A percentile compares a stretch with the other conserved stretches of the same genome.
These are phyloP conservation scores for Spatholobus suberectus DNA, from an alignment of 306 rosid species.

Conservation along the genomic window DNA sequence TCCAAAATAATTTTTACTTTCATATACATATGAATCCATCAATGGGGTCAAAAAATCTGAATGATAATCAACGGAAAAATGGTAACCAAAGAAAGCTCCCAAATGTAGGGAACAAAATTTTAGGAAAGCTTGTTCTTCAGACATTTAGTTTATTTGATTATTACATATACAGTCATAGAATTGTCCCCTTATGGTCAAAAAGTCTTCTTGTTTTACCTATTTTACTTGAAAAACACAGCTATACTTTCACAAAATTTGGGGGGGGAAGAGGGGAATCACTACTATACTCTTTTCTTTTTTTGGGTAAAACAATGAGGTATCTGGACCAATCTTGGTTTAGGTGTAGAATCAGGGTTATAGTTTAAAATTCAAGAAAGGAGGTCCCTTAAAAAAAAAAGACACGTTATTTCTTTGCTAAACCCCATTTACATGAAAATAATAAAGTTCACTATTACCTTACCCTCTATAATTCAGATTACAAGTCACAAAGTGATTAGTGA, in stretches of 20 bases:
- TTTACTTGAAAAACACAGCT: neutral
- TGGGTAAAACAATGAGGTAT: neutral
- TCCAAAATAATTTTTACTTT: constrained; percentile 53
- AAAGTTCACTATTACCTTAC: neutral
- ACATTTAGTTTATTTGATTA: constrained; percentile 21
- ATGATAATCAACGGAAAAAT: constrained; percentile 30
- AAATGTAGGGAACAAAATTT: constrained; percentile 2
- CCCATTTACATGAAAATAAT: neutral
- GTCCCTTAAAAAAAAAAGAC: neutral
- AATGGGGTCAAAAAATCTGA: constrained; percentile 93
- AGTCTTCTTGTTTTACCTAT: neutral
- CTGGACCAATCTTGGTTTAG: neutral
- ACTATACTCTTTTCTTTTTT: neutral
- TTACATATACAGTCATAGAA: neutral
- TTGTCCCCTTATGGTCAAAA: neutral
- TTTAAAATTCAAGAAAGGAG: neutral
- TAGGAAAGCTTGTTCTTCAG: neutral
- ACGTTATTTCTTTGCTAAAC: neutral
- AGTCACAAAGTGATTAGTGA: constrained; percentile 2
- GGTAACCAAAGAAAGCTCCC: neutral
- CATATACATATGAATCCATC: constrained; percentile 59
- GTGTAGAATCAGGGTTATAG: neutral
- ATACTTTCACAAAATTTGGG: neutral
- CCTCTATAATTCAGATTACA: neutral
- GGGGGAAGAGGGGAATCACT: too few relatives aligned